A percentile compares a stretch with the other conserved stretches of the same genome.
Evolutionary conservation across 108 stramenopile genomes (phyloP).

Genomic region (Schizochytrium sp.): DNA sequence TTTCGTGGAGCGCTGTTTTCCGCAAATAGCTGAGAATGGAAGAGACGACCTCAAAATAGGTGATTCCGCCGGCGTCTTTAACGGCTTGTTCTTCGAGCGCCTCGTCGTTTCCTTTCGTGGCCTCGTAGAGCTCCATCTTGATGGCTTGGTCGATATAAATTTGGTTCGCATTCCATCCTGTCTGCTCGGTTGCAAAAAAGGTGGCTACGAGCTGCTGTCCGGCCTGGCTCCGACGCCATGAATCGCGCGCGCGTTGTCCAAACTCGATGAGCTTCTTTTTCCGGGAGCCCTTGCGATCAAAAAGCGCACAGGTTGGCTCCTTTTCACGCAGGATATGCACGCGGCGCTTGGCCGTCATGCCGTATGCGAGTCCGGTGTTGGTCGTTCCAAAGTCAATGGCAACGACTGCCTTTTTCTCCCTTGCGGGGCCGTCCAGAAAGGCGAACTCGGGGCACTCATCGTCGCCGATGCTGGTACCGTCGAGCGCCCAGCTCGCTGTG

Average conservation of each 20-base stretch:
- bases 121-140: conserved; percentile 8
- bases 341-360: not conserved
- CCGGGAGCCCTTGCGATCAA: not conserved
- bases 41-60: not conserved
- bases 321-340: not conserved
- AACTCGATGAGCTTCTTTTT: not conserved
- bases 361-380: conserved; percentile 6
- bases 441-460: not conserved
- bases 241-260: not conserved
- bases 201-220: not conserved
- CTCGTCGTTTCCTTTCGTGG: not conserved
- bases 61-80: not conserved
- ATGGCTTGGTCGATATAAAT: not conserved
- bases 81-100: not conserved
- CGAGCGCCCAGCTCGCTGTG: no score
- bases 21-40: not conserved
- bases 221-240: not conserved
- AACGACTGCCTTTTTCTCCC: not conserved
- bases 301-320: not conserved
- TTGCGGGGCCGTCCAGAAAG: not conserved
- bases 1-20: not conserved
- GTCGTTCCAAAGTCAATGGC: conserved; percentile 4
- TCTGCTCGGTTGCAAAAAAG: not conserved
- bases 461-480: not conserved
- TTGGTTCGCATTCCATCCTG: not conserved